Percentiles rank a stretch among this genome's conserved stretches.
These are phyloP conservation scores for Apiospora marii DNA, from an alignment of 2,329 filamentous ascomycete species.

Conservation along the genomic window DNA sequence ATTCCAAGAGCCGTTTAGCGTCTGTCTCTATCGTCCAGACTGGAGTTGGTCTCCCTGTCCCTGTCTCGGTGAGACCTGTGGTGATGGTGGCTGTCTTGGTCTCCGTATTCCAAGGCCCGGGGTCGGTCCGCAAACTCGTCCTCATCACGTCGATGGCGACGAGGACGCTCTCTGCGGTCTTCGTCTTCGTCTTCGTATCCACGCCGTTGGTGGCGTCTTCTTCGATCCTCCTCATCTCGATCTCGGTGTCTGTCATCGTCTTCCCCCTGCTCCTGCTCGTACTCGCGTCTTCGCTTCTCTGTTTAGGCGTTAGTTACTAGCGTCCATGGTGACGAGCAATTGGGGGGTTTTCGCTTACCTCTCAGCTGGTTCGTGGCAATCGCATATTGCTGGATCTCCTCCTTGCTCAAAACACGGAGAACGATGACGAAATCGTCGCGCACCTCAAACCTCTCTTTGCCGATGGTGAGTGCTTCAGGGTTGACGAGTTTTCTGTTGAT, in stretches of 20 bases:
- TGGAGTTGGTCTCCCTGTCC: conserved; percentile 17
- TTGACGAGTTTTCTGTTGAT: conserved; percentile 90
- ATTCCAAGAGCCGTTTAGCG: neutral
- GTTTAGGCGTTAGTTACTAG: neutral
- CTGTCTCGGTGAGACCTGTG: conserved; percentile 9
- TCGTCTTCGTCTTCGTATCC: conserved; percentile 43
- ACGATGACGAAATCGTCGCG: conserved; percentile 95
- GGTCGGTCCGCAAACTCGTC: conserved; percentile 12
- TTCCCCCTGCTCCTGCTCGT: conserved; percentile 41
- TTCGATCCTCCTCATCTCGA: conserved; percentile 42
- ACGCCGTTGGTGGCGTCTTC: conserved; percentile 39
- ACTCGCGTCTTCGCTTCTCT: conserved; percentile 52
- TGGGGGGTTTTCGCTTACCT: conserved; percentile 61
- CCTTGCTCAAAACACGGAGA: conserved; percentile 82
- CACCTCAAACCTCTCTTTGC: conserved; percentile 92
- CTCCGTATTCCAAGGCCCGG: conserved; percentile 24
- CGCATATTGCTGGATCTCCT: conserved; percentile 90
- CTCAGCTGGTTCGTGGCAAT: conserved; percentile 81
- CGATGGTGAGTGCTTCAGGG: conserved; percentile 82
- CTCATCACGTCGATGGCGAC: conserved; percentile 25
- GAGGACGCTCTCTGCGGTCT: conserved; percentile 37
- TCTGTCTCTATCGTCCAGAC: conserved; percentile 12
- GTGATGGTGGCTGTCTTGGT: neutral
- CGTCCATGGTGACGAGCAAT: neutral
- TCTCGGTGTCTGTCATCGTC: conserved; percentile 35